These are phyloP conservation scores for Inga oerstediana DNA, from an alignment of 306 rosid species.

Conservation along the genomic window DNA sequence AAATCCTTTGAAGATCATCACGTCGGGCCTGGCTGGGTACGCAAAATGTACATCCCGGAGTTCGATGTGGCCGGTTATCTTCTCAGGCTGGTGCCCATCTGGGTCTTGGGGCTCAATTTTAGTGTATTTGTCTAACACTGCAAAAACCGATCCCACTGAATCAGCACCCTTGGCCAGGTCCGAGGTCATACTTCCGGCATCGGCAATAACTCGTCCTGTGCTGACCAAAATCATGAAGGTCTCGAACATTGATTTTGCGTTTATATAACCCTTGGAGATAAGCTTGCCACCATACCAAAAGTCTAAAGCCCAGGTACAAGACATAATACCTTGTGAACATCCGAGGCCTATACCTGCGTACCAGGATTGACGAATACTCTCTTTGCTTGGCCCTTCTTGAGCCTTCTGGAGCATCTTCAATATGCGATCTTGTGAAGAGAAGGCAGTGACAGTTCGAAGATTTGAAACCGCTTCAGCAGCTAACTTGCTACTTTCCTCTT, in stretches of 20 bases:
- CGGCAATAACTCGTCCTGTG: conserved; percentile 45
- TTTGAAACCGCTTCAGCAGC: conserved; percentile 57
- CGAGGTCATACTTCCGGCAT: conserved; percentile 85
- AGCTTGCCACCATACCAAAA: conserved; percentile 59
- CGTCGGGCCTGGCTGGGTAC: conserved; percentile 53
- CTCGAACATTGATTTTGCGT: conserved; percentile 27
- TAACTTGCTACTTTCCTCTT: conserved; percentile 48
- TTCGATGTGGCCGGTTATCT: conserved; percentile 37
- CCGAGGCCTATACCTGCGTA: conserved; percentile 51
- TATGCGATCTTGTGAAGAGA: conserved; percentile 50
- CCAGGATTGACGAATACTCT: conserved; percentile 45
- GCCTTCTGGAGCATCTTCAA: conserved; percentile 39
- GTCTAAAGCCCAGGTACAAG: conserved; percentile 33
- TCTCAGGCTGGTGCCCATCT: conserved; percentile 19
- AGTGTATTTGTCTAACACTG: conserved; percentile 36
- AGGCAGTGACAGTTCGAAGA: conserved; percentile 44
- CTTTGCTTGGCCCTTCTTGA: conserved; percentile 41
- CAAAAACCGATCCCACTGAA: conserved; percentile 36
- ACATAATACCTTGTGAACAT: conserved; percentile 22
- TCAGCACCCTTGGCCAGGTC: conserved; percentile 42
- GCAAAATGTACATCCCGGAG: conserved; percentile 42
- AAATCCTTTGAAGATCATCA: conserved; percentile 43
- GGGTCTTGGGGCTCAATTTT: conserved; percentile 38
- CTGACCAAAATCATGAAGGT: conserved; percentile 42
- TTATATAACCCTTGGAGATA: conserved; percentile 22